Base-by-base conservation (phyloP, 805 yeast species). In the Blastobotrys robertii region DNA sequence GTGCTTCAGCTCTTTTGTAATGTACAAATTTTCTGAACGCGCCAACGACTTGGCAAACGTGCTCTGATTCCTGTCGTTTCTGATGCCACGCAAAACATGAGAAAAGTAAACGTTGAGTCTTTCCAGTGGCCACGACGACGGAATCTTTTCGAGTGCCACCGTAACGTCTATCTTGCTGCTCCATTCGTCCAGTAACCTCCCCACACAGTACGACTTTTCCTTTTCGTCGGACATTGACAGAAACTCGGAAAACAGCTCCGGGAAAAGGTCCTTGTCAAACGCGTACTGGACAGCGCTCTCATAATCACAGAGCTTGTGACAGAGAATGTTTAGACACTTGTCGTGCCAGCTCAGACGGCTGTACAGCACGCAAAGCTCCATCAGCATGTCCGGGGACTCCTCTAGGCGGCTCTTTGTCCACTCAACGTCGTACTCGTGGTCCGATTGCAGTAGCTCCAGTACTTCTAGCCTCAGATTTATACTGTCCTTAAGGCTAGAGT, bases 351-450 rank as follows among this genome's bases (percentile, higher is more conserved):
- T 63, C 6, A 62, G 44, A 7, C 53, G 50, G 16, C 58, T 53
- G 45, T 58, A 60, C 3, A 65, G 43, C 6, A 58, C 48, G 13
- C 60, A 58, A 34, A 61, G 51, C 42, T 66, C 70, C 10, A 56
- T 39, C 25, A 66, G 43, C 15, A 47, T 46, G 9, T 46, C 43
- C 5, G 53, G 48, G 4, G 60, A 53, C 32, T 48, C 47, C 28
- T 51, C 54, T 33, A 58, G 48, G n/a, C 53, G 40, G 25, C 25
- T 19, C 6, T 6, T 19, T 19, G 25, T 19, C 25, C 25, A 19
- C 13, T 49, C 49, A n/a, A 50, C 40, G 30, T 53, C 57, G 32
- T 52, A 54, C 7, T 50, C 50, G 11, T 50, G 49, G 22, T 50
- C 53, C 12, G 49, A 30, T 31, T 46, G 42, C 22, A 58, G 39